These are phyloP conservation scores for Chlamydomonas incerta DNA, from an alignment of 139 green algal species.

Conservation along the genomic window DNA sequence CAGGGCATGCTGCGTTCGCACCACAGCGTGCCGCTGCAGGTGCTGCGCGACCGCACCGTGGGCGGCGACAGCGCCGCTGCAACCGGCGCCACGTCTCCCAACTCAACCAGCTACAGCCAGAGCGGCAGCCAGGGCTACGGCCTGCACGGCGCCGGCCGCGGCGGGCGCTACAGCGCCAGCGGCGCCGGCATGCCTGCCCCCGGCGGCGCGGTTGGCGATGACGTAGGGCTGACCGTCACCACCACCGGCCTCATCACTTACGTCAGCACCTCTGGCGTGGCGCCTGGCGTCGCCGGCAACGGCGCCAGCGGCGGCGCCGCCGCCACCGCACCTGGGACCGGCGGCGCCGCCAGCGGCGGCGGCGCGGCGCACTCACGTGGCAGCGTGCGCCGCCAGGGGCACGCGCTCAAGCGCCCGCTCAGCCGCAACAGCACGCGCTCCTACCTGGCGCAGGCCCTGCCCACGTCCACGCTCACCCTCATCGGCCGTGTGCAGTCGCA, in stretches of 20 bases:
- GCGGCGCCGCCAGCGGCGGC: background rate
- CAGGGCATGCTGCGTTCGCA: background rate
- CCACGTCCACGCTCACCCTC: conserved; percentile 35
- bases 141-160: too few relatives aligned
- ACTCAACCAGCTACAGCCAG: background rate
- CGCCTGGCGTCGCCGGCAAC: too few relatives aligned
- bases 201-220: too few relatives aligned
- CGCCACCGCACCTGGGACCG: too few relatives aligned
- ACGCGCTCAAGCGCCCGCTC: conserved; percentile 29
- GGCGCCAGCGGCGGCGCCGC: too few relatives aligned
- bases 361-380: background rate
- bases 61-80: background rate
- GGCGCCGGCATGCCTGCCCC: background rate
- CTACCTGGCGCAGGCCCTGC: conserved; percentile 14
- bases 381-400: conserved; percentile 1
- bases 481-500: conserved; percentile 21
- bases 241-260: too few relatives aligned
- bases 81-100: too few relatives aligned
- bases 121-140: background rate
- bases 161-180: background rate
- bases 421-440: conserved; percentile 29
- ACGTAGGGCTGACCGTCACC: too few relatives aligned
- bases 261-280: too few relatives aligned
- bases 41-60: background rate
- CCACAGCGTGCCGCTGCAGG: conserved; percentile 9